Base-by-base conservation (phyloP, 192 early-diverging fungal genomes). In the Oehlia diaphana region DNA sequence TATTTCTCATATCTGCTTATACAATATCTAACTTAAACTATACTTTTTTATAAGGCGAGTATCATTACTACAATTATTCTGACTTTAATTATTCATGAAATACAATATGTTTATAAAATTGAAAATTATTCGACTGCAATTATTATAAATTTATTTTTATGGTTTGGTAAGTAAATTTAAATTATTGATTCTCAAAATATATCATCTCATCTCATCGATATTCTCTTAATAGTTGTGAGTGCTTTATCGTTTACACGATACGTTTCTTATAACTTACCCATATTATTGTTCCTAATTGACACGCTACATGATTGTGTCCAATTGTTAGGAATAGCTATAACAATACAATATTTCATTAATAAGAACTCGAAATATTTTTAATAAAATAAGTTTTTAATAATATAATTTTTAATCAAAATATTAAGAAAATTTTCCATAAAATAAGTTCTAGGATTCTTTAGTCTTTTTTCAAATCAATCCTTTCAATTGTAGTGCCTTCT, bases 381-480 rank as follows among this genome's bases (percentile, higher is more conserved):
- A 23, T 1, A 13, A 66, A 33, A 3, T 33, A 66, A 44, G 7
- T 9, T 1, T 44, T 44, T 44, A 44, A 37, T 9, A 44, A 44
- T 44, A 9, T 44, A 9, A 9, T 9, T 44, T 66, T 33, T 16
- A 66, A 66, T 66, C 65, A 66, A 66, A 33, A 4, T 5, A 37
- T 37, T 37, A 37, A 37, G 37, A 37, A 49, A 23, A 50, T 70
- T 14, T 37, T 7, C 21, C 14, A 35, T 12, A 35, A 69, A 35
- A 50, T 26, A 26, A 72, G 26, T 72, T 39, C 14, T 49, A 10
- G 9, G 5, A 53, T 49, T 49, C 10, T 78, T 86, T 91, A 99
- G 90, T 99, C 98, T 82, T 87, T 91, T 93, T 97, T 99, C 86
- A 99, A 89, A 71, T 87, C 89, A 80, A 90, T 87, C 78, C 84